Conservation (phyloP, 169 alveolate species). For the Plasmodium berghei region DNA sequence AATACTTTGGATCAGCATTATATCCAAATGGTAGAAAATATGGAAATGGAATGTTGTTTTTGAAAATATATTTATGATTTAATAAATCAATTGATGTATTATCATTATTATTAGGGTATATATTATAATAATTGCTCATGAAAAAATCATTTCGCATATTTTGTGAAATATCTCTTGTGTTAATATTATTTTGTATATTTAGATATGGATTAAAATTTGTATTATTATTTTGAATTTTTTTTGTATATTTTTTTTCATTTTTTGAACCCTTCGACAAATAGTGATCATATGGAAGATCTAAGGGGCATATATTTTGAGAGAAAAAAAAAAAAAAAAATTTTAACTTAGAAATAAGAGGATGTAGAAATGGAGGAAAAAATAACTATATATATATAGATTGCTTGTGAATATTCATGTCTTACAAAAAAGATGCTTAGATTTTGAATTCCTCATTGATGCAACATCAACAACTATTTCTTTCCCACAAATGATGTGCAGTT, state of each 20-base stretch:
- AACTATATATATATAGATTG: neutral
- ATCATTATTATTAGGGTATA: constrained; percentile 9
- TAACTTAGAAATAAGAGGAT: neutral
- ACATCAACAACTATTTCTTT: constrained; percentile 84
- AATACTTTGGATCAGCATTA: constrained; percentile 9
- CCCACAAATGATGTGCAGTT: constrained; percentile 82
- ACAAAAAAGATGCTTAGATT: constrained; percentile 5
- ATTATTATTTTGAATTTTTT: constrained; percentile 1
- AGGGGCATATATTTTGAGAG: neutral
- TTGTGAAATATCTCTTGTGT: constrained; percentile 36
- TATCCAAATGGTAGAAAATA: constrained; percentile 27
- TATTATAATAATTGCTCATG: constrained; percentile 29
- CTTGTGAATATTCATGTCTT: neutral
- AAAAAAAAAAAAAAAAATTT: neutral
- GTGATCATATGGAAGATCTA: constrained; percentile 36
- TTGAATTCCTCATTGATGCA: constrained; percentile 79
- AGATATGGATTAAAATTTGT: constrained; percentile 6
- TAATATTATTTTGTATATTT: constrained; percentile 27
- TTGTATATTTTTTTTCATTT: constrained; percentile 17
- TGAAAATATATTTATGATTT: constrained; percentile 5
- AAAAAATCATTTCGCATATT: constrained; percentile 14
- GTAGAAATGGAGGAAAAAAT: neutral
- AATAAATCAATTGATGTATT: neutral
- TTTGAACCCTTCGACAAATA: constrained; percentile 17
- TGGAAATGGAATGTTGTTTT: constrained; percentile 20